These are phyloP conservation scores for Kluyveromyces aestuarii DNA, from an alignment of 805 yeast genomes.

Conservation along the genomic window DNA sequence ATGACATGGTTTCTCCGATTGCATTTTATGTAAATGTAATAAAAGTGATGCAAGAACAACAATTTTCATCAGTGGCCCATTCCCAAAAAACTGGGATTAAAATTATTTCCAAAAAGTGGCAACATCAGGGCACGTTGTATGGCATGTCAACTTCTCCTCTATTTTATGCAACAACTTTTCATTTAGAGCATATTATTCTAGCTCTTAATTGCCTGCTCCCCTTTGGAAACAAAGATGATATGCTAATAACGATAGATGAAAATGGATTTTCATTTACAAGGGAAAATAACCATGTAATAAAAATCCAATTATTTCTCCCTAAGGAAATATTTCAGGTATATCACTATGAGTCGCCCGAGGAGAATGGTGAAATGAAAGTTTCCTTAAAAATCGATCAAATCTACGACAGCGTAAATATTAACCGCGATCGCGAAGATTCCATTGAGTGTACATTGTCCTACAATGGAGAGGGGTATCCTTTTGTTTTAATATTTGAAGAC, in stretches of 20 bases:
- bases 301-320: conserved; percentile 28
- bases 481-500: conserved; percentile 48
- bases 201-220: conserved; percentile 36
- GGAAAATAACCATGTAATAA: conserved; percentile 35
- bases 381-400: conserved; percentile 39
- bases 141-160: not conserved
- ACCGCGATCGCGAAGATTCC: conserved; percentile 26
- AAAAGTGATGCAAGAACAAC: no score
- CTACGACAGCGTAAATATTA: conserved; percentile 42
- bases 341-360: conserved; percentile 12
- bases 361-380: conserved; percentile 23
- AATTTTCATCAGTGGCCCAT: no score
- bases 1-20: no score
- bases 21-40: no score
- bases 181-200: conserved; percentile 37
- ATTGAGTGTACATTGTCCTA: conserved; percentile 44
- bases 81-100: no score
- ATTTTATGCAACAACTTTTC: conserved; percentile 40
- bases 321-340: conserved; percentile 25
- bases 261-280: conserved; percentile 47
- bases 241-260: conserved; percentile 34
- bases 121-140: no score
- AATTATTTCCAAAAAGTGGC: no score
- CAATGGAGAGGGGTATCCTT: conserved; percentile 42
- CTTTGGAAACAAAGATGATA: conserved; percentile 31